A percentile compares a stretch with the other conserved stretches of the same genome.
phyloP scores from a whole-genome alignment of 2,329 filamentous ascomycete genomes.

The Scedosporium boydii region DNA sequence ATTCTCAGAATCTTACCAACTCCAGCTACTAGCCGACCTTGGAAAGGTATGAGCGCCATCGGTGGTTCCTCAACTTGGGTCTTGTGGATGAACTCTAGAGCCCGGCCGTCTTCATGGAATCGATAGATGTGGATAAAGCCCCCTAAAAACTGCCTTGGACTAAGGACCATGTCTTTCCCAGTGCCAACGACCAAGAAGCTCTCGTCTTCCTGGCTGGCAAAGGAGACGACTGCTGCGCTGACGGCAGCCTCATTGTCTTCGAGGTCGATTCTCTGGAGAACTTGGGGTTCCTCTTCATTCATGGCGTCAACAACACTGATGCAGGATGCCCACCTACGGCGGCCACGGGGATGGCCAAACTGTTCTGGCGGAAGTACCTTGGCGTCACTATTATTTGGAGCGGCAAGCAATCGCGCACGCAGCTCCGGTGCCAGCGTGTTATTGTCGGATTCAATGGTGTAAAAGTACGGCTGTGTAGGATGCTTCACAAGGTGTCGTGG shows the following conservation, averaged over 20 bases:
- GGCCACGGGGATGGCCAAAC: conserved; percentile 79
- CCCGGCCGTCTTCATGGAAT: conserved; percentile 76
- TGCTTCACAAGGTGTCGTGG: conserved; percentile 81
- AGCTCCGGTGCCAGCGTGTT: conserved; percentile 79
- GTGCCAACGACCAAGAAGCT: conserved; percentile 90
- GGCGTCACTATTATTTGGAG: conserved; percentile 61
- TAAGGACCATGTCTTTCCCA: conserved; percentile 78
- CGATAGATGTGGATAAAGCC: conserved; percentile 91
- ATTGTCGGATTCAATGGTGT: conserved; percentile 88
- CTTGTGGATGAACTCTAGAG: conserved; percentile 92
- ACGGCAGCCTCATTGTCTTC: conserved; percentile 87
- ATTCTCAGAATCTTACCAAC: conserved; percentile 74
- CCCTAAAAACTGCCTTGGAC: conserved; percentile 62
- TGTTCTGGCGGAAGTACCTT: conserved; percentile 61
- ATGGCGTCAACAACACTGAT: conserved; percentile 81
- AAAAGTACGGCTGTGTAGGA: conserved; percentile 81
- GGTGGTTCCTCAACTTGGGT: conserved; percentile 87
- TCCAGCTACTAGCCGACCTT: conserved; percentile 80
- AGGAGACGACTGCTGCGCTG: conserved; percentile 74
- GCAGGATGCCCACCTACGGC: conserved; percentile 89
- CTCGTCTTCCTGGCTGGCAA: conserved; percentile 81
- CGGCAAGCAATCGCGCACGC: conserved; percentile 61
- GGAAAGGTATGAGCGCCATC: conserved; percentile 83
- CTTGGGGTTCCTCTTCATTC: conserved; percentile 42
- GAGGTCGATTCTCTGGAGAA: conserved; percentile 71